Percentiles rank a stretch among this genome's conserved stretches.
These are phyloP conservation scores for Theobroma cacao DNA, from an alignment of 345 rosid species.

Conservation along the genomic window DNA sequence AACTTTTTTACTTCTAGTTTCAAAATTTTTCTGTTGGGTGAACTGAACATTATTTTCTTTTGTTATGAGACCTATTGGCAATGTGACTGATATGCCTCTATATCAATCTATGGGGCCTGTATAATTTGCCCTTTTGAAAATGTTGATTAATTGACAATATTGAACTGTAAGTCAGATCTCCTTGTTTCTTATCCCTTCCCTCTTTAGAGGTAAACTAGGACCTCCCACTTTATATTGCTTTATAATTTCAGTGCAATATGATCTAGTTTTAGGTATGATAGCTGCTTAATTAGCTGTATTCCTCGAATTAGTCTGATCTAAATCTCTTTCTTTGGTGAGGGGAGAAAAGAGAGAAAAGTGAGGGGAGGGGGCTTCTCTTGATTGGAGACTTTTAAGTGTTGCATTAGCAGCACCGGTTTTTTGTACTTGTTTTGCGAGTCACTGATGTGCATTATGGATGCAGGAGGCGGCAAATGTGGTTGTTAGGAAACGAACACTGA, in stretches of 20 bases:
- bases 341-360: background rate
- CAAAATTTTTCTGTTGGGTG: background rate
- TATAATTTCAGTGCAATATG: background rate
- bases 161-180: background rate
- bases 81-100: background rate
- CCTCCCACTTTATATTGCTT: background rate
- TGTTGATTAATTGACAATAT: background rate
- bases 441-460: background rate
- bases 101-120: background rate
- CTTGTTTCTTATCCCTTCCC: background rate
- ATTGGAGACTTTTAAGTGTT: background rate
- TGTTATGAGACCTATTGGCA: background rate
- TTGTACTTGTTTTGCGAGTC: background rate
- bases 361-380: background rate
- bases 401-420: background rate
- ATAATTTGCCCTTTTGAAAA: background rate
- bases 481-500: slow-evolving; percentile 56
- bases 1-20: background rate
- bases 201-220: background rate
- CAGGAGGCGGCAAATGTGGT: slow-evolving; percentile 82
- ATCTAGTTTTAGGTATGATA: background rate
- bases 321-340: background rate
- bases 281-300: background rate
- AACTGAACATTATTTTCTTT: background rate
- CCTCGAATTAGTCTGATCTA: background rate